Evolutionary conservation across 1,284 basidiomycete species (phyloP), one percentile per base, ranked within the genome.

Genomic region (Cutaneotrichosporon sp.): DNA sequence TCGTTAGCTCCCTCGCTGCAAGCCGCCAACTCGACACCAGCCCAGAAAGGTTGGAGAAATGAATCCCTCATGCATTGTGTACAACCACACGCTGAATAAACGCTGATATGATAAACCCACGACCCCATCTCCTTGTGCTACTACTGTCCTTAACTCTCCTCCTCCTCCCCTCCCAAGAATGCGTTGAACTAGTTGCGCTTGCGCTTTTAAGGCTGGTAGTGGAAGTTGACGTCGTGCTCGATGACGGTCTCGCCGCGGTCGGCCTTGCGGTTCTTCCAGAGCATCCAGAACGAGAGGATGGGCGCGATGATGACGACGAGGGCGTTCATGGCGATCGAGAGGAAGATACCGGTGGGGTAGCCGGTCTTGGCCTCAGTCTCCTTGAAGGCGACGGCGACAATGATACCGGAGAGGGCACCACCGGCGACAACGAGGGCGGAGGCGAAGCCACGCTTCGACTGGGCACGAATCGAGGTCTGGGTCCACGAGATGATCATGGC

Each of bases 351-450:
- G 31, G 65, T 62, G 13, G 57, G 62, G 63, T 64, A 67, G 20
- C 60, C 60, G 5, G 13, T 27, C 22, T 20, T 24, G 16, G 46
- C 38, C 55, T 67, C 65, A 29, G 52, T 54, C 43, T 67, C 46
- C 25, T 51, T 42, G 60, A 67, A 64, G 36, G 58, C 58, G 31
- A 62, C 63, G 7, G 43, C 38, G 16, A 60, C 52, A 33, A 67
- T 33, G 69, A 82, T 81, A 59, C 81, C 82, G 20, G 81, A 81
- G 36, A 82, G 66, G 60, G 80, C 80, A 29, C 79, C 80, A 54
- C 79, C 76, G 42, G 72, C 75, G 58, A 81, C 76, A 46, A 79
- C 73, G 43, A 81, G 63, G 27, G 80, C 80, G 24, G 73, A 73
- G n/a, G 72, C 68, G 62, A 79, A 75, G 27, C 72, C 67, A 51